These are phyloP conservation scores for Zoysia pacifica DNA, from an alignment of 176 grass and related monocot species.

Conservation along the genomic window DNA sequence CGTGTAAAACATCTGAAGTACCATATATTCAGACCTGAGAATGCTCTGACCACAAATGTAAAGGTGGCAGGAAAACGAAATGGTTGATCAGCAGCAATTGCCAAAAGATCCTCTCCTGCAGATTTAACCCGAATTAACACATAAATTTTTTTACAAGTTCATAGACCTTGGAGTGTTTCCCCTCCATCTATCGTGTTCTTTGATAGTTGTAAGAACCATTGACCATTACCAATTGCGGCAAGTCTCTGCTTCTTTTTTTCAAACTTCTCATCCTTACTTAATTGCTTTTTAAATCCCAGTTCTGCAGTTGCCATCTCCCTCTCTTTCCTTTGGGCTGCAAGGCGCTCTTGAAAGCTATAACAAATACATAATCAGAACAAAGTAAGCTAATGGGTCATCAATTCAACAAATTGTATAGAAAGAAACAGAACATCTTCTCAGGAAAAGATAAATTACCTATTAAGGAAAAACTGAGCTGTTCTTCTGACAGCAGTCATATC, in stretches of 20 bases:
- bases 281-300: conserved; percentile 87
- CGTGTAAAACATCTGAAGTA: neutral
- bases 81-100: conserved; percentile 97
- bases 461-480: conserved; percentile 95
- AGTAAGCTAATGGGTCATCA: conserved; percentile 6
- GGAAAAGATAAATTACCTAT: conserved; percentile 51
- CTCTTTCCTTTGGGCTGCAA: conserved; percentile 85
- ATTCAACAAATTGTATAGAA: conserved; percentile 20
- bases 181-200: conserved; percentile 1
- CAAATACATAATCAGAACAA: conserved; percentile 32
- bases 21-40: conserved; percentile 75
- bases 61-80: conserved; percentile 99
- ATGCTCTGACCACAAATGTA: conserved; percentile 98
- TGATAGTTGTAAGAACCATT: conserved; percentile 10
- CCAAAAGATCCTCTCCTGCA: conserved; percentile 94
- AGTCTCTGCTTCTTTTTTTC: conserved; percentile 98
- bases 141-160: conserved; percentile 24
- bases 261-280: conserved; percentile 75
- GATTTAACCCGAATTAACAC: conserved; percentile 31
- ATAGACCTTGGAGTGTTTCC: conserved; percentile 21
- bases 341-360: conserved; percentile 86
- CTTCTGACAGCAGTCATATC: conserved; percentile 99
- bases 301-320: conserved; percentile 68
- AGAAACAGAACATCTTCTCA: conserved; percentile 8
- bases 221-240: conserved; percentile 83